Evolutionary conservation across 2,329 filamentous ascomycete species (phyloP).

Genomic region (Amauroascus niger): DNA sequence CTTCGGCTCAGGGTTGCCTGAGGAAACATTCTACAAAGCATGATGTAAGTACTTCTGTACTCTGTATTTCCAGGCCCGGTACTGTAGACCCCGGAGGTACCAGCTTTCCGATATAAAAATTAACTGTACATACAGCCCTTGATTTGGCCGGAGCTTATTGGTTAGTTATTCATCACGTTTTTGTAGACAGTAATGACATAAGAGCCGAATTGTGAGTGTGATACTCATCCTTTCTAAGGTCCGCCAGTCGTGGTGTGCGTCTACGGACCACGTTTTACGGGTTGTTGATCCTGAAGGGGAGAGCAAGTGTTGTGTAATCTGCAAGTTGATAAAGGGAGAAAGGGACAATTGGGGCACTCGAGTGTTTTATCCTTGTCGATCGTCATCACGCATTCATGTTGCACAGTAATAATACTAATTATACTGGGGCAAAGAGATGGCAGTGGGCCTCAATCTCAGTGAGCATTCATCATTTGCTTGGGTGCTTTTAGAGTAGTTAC

Average conservation of each 20-base stretch:
- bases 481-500: neutral
- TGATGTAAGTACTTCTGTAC: too few species aligned
- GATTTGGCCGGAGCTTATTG: too few species aligned
- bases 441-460: neutral
- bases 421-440: neutral
- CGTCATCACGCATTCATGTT: neutral
- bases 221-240: neutral
- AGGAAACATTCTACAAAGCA: too few species aligned
- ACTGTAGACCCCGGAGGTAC: too few species aligned
- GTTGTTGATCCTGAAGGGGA: neutral
- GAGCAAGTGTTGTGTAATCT: neutral
- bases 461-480: neutral
- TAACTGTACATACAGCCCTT: too few species aligned
- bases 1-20: too few species aligned
- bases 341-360: neutral
- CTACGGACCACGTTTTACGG: neutral
- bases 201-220: neutral
- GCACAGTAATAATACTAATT: neutral
- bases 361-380: neutral
- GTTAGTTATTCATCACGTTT: too few species aligned
- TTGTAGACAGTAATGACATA: too few species aligned
- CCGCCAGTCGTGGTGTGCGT: neutral
- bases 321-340: neutral
- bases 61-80: too few species aligned
- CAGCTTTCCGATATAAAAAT: too few species aligned